Percentiles rank a stretch among this genome's conserved stretches.
Evolutionary conservation across 2,329 filamentous ascomycete genomes (phyloP).

Genomic region (Diplodia intermedia): DNA sequence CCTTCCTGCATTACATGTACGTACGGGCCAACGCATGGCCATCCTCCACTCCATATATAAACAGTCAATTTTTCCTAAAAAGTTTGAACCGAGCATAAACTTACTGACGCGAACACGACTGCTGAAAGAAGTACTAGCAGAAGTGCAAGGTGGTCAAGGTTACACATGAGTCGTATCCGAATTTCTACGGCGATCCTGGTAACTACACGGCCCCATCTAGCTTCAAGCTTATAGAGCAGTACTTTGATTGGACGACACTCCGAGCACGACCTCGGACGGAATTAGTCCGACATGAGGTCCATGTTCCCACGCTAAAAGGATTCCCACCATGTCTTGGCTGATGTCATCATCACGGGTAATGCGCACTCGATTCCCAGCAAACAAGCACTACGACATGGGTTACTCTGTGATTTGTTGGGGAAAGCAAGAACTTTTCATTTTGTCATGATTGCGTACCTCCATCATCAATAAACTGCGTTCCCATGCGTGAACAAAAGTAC

Average conservation of each 20-base stretch:
- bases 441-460: not conserved
- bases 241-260: not conserved
- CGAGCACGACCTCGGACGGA: not conserved
- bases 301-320: not conserved
- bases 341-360: not conserved
- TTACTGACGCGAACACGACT: not conserved
- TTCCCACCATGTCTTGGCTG: slow-evolving; percentile 6
- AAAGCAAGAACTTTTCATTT: slow-evolving; percentile 16
- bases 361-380: not conserved
- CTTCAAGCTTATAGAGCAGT: not conserved
- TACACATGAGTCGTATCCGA: slow-evolving; percentile 1
- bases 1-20: not conserved
- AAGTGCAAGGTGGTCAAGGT: not conserved
- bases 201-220: not conserved
- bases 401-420: not conserved
- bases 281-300: slow-evolving; percentile 18
- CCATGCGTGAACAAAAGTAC: not conserved
- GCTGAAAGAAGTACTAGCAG: not conserved
- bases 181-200: not conserved
- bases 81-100: not conserved
- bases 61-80: not conserved
- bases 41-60: not conserved
- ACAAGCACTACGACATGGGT: not conserved
- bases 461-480: not conserved
- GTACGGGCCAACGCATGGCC: not conserved